Conservation (phyloP, 192 early-diverging fungal genomes). For the Borealophlyctis nickersoniae region DNA sequence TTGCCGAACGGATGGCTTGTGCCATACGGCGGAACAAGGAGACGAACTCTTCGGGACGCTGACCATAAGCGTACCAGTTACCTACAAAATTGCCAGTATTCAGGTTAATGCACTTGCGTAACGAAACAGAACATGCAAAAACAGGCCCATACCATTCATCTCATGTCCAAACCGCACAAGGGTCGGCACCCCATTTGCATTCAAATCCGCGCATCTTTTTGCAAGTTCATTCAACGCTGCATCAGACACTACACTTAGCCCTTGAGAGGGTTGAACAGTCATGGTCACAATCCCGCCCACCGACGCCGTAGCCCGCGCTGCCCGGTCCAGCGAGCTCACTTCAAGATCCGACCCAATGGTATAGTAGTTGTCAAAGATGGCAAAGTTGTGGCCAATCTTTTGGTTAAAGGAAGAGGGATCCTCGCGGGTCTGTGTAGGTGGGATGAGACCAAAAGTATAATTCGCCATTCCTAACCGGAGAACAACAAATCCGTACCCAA, state of each 20-base stretch:
- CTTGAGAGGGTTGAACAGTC: conserved; percentile 32
- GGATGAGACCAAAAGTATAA: conserved; percentile 1
- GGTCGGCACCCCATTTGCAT: conserved; percentile 23
- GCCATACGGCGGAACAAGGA: conserved; percentile 16
- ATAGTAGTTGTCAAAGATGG: conserved; percentile 31
- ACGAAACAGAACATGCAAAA: too few relatives aligned
- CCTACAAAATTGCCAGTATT: too few relatives aligned
- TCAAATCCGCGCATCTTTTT: conserved; percentile 23
- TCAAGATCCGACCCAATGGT: background rate
- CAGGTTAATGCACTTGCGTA: too few relatives aligned
- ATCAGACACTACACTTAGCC: conserved; percentile 13
- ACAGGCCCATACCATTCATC: conserved; percentile 32
- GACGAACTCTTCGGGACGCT: conserved; percentile 19
- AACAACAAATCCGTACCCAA: conserved; percentile 21
- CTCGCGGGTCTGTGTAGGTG: conserved; percentile 17
- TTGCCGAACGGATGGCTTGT: conserved; percentile 19
- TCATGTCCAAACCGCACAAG: conserved; percentile 39
- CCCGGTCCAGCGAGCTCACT: conserved; percentile 18
- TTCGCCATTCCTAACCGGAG: background rate
- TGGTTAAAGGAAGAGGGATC: conserved; percentile 30
- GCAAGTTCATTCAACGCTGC: conserved; percentile 16
- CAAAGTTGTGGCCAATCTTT: conserved; percentile 14
- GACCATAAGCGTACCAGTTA: conserved; percentile 36
- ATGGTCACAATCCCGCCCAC: conserved; percentile 36
- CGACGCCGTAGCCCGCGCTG: conserved; percentile 20